phyloP scores from a whole-genome alignment of 345 rosid genomes.

The Citrus australasica region DNA sequence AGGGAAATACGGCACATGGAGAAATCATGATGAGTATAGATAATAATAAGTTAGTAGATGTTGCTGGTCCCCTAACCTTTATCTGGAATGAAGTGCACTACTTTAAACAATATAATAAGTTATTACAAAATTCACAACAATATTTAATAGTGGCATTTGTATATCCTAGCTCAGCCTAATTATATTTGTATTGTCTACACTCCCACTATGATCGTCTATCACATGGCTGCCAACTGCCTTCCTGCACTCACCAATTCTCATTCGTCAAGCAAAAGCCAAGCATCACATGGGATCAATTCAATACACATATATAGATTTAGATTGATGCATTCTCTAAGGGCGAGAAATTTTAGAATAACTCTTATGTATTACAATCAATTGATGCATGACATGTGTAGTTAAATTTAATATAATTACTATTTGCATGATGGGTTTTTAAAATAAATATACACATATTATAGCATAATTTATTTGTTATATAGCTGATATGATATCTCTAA shows the following conservation, averaged over 20 bases:
- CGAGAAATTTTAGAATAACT: too few species aligned
- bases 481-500: too few species aligned
- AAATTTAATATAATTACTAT: too few species aligned
- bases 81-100: slow-evolving; percentile 11
- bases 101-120: too few species aligned
- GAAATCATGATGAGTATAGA: slow-evolving; percentile 11
- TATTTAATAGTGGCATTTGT: neutral
- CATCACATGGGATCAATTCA: slow-evolving; percentile 5
- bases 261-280: slow-evolving; percentile 36
- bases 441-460: too few species aligned
- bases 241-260: slow-evolving; percentile 9
- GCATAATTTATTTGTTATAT: fast-evolving
- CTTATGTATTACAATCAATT: too few species aligned
- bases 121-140: neutral
- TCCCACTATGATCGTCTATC: slow-evolving; percentile 12
- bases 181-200: neutral
- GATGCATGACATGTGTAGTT: too few species aligned
- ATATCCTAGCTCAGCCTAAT: neutral
- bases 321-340: neutral
- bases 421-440: too few species aligned
- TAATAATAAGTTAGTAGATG: neutral
- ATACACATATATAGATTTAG: too few species aligned
- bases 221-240: slow-evolving; percentile 20
- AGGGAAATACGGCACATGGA: slow-evolving; percentile 14
- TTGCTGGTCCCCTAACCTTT: neutral